Percentiles rank a stretch among this genome's conserved stretches.
phyloP scores from a whole-genome alignment of 2,329 filamentous ascomycete species.

The Alternaria solani region DNA sequence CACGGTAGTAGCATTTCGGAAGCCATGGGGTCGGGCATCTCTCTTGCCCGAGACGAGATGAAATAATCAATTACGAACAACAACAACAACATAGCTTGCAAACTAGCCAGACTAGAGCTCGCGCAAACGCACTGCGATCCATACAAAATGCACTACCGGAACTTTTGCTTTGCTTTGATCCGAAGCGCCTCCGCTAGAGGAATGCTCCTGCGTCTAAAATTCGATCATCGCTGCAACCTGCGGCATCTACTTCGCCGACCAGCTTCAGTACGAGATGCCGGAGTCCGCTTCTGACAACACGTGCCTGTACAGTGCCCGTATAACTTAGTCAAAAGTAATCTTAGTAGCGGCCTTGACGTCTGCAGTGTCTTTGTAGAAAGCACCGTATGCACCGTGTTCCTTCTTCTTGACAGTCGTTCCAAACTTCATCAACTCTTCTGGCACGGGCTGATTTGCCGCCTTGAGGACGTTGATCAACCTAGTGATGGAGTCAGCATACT shows the following conservation, averaged over 20 bases:
- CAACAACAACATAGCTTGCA: neutral
- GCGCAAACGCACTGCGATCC: constrained; percentile 4
- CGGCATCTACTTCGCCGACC: constrained; percentile 31
- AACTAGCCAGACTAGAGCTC: constrained; percentile 3
- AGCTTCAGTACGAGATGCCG: constrained; percentile 6
- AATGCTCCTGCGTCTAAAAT: constrained; percentile 18
- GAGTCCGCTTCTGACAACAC: constrained; percentile 8
- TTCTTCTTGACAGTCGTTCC: constrained; percentile 99
- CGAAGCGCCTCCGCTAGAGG: constrained; percentile 35
- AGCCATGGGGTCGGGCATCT: neutral
- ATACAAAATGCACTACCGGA: constrained; percentile 6
- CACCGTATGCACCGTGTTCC: constrained; percentile 92
- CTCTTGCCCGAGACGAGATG: neutral
- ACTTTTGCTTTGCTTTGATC: constrained; percentile 28
- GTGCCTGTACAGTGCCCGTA: constrained; percentile 3
- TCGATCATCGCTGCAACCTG: constrained; percentile 22
- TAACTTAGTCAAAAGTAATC: constrained; percentile 78
- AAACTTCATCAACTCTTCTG: constrained; percentile 91
- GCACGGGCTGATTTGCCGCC: constrained; percentile 89
- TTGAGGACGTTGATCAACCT: constrained; percentile 94
- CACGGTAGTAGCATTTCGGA: neutral
- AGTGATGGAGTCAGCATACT: constrained; percentile 22
- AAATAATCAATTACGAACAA: neutral
- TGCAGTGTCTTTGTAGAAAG: constrained; percentile 91
- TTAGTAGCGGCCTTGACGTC: constrained; percentile 86